These are phyloP conservation scores for Umbilicus rupestris DNA, from an alignment of 164 flowering plant genomes.

Conservation along the genomic window DNA sequence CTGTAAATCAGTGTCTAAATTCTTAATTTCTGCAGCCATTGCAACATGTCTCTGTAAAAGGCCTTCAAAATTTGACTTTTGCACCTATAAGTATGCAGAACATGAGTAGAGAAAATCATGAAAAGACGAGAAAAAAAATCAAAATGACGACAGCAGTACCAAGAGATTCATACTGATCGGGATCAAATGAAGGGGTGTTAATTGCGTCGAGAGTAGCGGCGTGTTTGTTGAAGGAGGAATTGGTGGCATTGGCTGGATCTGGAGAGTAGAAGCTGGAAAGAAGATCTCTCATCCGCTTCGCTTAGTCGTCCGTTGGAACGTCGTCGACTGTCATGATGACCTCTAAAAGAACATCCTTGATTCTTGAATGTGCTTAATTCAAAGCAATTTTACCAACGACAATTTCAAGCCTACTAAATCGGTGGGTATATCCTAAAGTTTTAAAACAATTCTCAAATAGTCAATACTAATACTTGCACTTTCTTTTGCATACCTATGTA, in stretches of 20 bases:
- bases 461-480: too few species aligned
- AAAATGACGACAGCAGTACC: conserved; percentile 22
- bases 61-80: conserved; percentile 80
- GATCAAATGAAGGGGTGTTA: conserved; percentile 70
- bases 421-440: too few species aligned
- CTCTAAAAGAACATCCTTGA: too few species aligned
- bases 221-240: conserved; percentile 24
- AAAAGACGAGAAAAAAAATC: too few species aligned
- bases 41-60: conserved; percentile 89
- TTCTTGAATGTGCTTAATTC: too few species aligned
- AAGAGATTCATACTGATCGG: conserved; percentile 85
- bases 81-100: conserved; percentile 34
- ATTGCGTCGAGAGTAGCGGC: conserved; percentile 62
- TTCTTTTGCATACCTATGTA: too few species aligned
- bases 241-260: conserved; percentile 45
- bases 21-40: conserved; percentile 98
- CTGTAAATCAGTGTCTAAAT: conserved; percentile 95
- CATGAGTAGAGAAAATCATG: too few species aligned
- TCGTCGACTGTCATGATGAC: conserved; percentile 65
- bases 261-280: conserved; percentile 91
- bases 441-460: too few species aligned
- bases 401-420: too few species aligned
- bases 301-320: conserved; percentile 75
- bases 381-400: too few species aligned
- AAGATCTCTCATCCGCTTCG: conserved; percentile 93